Conservation (phyloP, 495 filamentous ascomycete species). For the Xylaria castorea region DNA sequence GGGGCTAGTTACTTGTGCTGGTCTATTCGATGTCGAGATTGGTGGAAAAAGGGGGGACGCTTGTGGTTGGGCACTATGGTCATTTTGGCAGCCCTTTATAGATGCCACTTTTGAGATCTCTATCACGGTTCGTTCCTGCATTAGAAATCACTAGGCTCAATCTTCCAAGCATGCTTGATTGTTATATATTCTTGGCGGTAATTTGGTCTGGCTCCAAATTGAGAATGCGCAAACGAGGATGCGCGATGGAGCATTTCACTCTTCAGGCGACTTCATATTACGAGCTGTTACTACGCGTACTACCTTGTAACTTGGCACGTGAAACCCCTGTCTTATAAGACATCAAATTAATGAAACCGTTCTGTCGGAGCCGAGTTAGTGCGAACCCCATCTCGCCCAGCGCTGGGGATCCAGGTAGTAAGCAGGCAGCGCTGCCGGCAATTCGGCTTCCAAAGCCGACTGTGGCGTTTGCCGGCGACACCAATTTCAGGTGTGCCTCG, state of each 20-base stretch:
- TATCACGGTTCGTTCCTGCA: background rate
- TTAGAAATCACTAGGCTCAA: background rate
- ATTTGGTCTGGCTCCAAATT: background rate
- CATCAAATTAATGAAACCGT: slow-evolving; percentile 1
- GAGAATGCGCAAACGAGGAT: background rate
- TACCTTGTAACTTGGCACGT: slow-evolving; percentile 6
- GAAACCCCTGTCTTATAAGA: slow-evolving; percentile 1
- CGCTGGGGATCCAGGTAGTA: background rate
- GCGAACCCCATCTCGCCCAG: background rate
- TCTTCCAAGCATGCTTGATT: background rate
- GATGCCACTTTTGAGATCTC: background rate
- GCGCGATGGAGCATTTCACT: background rate
- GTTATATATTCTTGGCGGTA: background rate
- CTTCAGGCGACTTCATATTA: background rate
- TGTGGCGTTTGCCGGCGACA: background rate
- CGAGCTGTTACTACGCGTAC: background rate
- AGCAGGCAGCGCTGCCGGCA: slow-evolving; percentile 11
- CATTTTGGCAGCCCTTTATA: background rate
- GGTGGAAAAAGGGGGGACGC: background rate
- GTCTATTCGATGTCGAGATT: background rate
- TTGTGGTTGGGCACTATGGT: background rate
- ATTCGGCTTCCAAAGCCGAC: slow-evolving; percentile 17
- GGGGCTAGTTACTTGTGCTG: background rate
- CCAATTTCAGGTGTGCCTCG: background rate
- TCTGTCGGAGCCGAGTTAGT: background rate